These are phyloP conservation scores for Tolypocladium nubicola DNA, from an alignment of 2,329 filamentous ascomycete species.

Conservation along the genomic window DNA sequence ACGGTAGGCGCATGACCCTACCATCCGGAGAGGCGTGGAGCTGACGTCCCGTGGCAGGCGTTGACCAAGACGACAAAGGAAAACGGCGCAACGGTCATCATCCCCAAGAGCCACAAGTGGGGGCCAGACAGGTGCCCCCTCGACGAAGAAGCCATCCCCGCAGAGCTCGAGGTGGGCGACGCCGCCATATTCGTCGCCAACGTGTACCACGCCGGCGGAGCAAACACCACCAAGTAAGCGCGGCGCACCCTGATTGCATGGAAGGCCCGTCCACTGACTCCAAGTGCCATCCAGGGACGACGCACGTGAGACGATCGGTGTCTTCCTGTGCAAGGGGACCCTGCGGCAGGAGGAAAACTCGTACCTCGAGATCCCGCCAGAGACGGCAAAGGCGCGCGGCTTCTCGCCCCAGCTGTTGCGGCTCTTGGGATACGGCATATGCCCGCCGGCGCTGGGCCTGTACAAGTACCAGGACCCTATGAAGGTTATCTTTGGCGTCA, in stretches of 20 bases:
- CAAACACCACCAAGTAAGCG: slow-evolving; percentile 19
- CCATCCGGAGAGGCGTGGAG: not conserved
- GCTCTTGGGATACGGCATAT: slow-evolving; percentile 21
- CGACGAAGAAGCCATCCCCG: slow-evolving; percentile 25
- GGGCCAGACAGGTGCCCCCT: slow-evolving; percentile 22
- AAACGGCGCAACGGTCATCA: slow-evolving; percentile 30
- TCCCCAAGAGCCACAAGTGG: slow-evolving; percentile 30
- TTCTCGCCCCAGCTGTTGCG: slow-evolving; percentile 20
- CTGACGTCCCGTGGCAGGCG: slow-evolving; percentile 10
- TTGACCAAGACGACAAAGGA: slow-evolving; percentile 27
- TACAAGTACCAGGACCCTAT: slow-evolving; percentile 26
- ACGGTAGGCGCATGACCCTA: slow-evolving; percentile 6
- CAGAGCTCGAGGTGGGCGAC: slow-evolving; percentile 28
- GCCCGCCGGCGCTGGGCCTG: slow-evolving; percentile 21
- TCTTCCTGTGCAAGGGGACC: slow-evolving; percentile 22
- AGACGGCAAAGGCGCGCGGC: slow-evolving; percentile 15
- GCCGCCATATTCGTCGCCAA: slow-evolving; percentile 27
- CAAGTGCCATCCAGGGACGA: slow-evolving; percentile 9
- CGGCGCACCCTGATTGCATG: not conserved
- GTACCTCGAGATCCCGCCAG: slow-evolving; percentile 17
- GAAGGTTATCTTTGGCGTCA: slow-evolving; percentile 22
- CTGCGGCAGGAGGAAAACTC: slow-evolving; percentile 24
- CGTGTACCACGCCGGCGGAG: slow-evolving; percentile 28
- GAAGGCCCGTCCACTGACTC: not conserved
- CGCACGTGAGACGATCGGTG: slow-evolving; percentile 18